Conservation (phyloP, 495 filamentous ascomycete genomes). For the Immersiella caudata region DNA sequence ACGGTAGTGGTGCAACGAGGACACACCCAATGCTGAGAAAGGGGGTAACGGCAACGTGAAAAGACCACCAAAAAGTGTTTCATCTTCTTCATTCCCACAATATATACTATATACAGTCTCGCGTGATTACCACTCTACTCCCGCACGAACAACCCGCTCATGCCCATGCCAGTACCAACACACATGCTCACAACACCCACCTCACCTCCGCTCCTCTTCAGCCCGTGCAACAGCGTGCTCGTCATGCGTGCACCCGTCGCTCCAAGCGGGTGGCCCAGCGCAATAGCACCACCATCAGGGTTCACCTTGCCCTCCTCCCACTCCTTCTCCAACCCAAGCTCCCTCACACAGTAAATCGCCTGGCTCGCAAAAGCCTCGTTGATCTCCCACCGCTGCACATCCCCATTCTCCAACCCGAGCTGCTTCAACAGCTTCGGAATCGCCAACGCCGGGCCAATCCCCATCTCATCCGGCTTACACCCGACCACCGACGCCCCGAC, state of each 20-base stretch:
- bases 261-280: conserved; percentile 89
- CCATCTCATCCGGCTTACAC: conserved; percentile 90
- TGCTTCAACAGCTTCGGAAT: conserved; percentile 76
- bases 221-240: conserved; percentile 69
- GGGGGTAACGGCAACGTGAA: too few relatives aligned
- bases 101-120: neutral
- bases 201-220: conserved; percentile 61
- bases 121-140: conserved; percentile 55
- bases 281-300: conserved; percentile 91
- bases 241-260: conserved; percentile 85
- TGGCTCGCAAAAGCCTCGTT: conserved; percentile 96
- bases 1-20: too few relatives aligned
- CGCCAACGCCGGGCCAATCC: conserved; percentile 81
- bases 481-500: conserved; percentile 73
- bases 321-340: conserved; percentile 65
- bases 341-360: conserved; percentile 75
- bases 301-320: conserved; percentile 73
- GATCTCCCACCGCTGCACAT: conserved; percentile 92
- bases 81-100: too few relatives aligned
- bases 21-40: too few relatives aligned
- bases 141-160: conserved; percentile 82
- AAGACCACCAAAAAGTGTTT: too few relatives aligned
- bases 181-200: conserved; percentile 84
- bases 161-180: conserved; percentile 90
- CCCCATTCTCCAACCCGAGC: conserved; percentile 63